phyloP scores from a whole-genome alignment of 106 monocot genomes.

The Posidonia australis region DNA sequence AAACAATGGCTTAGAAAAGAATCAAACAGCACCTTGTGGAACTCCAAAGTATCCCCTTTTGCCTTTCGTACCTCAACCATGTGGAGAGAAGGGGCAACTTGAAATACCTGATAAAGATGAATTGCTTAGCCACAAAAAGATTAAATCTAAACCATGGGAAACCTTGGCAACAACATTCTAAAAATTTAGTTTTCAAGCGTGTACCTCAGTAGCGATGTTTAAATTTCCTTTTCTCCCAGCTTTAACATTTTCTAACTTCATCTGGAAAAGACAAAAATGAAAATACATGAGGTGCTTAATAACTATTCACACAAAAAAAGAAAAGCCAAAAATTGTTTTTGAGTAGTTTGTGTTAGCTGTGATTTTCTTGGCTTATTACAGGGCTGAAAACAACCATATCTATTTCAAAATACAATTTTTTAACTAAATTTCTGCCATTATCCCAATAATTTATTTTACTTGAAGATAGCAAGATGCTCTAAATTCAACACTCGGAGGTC shows the following conservation, averaged over 20 bases:
- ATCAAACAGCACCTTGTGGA: constrained; percentile 47
- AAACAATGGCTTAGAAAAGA: background rate
- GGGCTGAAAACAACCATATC: too few species aligned
- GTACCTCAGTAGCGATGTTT: constrained; percentile 79
- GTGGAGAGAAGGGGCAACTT: constrained; percentile 79
- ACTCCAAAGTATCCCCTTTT: constrained; percentile 79
- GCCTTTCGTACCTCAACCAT: constrained; percentile 83
- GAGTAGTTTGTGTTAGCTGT: too few species aligned
- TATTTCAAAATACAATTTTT: too few species aligned
- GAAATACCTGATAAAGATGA: constrained; percentile 45
- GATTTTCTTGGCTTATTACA: too few species aligned
- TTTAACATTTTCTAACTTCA: constrained; percentile 59
- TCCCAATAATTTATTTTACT: background rate
- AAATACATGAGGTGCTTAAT: background rate
- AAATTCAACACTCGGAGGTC: background rate
- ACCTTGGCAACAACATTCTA: background rate
- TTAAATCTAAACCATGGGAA: background rate
- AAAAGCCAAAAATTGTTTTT: too few species aligned
- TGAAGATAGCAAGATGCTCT: background rate
- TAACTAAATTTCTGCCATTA: background rate
- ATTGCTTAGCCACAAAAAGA: background rate
- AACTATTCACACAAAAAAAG: too few species aligned
- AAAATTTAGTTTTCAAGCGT: background rate
- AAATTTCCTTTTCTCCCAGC: constrained; percentile 89
- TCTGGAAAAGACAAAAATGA: constrained; percentile 27